Evolutionary conservation across 768 basidiomycete species (phyloP).

Genomic region (Lentinula aciculospora): DNA sequence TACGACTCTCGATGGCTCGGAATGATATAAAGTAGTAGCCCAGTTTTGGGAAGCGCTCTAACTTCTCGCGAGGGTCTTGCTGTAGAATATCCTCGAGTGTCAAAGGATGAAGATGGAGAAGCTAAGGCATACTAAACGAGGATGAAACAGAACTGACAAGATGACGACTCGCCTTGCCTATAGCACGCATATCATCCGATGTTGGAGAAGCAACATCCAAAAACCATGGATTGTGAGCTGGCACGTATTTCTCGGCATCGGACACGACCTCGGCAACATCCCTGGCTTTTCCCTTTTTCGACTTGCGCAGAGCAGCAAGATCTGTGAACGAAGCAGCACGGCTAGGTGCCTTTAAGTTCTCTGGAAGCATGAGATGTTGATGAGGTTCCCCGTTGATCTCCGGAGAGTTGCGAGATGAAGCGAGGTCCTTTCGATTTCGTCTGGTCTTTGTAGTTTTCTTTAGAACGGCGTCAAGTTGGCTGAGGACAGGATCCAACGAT

Average conservation of each 20-base stretch:
- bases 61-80: conserved; percentile 87
- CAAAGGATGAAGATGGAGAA: conserved; percentile 84
- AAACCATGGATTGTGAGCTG: conserved; percentile 70
- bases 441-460: conserved; percentile 32
- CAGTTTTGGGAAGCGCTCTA: conserved; percentile 80
- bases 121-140: conserved; percentile 30
- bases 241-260: neutral
- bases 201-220: conserved; percentile 84
- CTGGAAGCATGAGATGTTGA: conserved; percentile 31
- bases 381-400: conserved; percentile 9
- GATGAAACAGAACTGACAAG: neutral
- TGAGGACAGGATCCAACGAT: conserved; percentile 43
- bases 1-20: conserved; percentile 65
- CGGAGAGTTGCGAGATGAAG: conserved; percentile 9
- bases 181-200: conserved; percentile 80
- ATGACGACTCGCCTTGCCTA: conserved; percentile 62
- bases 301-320: conserved; percentile 16
- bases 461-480: conserved; percentile 41
- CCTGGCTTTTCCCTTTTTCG: conserved; percentile 45
- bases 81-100: conserved; percentile 92
- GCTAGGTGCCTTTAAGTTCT: conserved; percentile 17
- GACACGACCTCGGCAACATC: conserved; percentile 11
- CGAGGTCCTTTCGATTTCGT: conserved; percentile 15
- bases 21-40: conserved; percentile 93
- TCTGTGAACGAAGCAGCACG: conserved; percentile 25